Percentiles rank a stretch among this genome's conserved stretches.
phyloP scores from a whole-genome alignment of 176 grass and related monocot species.

The Pharus latifolius region DNA sequence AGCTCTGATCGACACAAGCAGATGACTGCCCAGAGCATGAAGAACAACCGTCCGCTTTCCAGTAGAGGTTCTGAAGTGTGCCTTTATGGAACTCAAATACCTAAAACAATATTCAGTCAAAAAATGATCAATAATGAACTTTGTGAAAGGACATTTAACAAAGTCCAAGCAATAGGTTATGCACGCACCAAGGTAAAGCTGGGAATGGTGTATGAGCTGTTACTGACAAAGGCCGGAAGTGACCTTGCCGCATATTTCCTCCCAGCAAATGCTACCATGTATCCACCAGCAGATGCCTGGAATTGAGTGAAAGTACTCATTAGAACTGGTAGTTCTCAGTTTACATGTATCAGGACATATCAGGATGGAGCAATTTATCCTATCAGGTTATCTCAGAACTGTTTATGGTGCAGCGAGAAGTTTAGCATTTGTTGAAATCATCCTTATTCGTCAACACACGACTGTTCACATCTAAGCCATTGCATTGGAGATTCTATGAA shows the following conservation, averaged over 20 bases:
- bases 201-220: conserved; percentile 44
- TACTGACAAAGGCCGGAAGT: conserved; percentile 41
- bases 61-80: conserved; percentile 70
- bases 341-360: neutral
- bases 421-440: neutral
- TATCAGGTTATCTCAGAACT: neutral
- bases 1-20: conserved; percentile 47
- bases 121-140: neutral
- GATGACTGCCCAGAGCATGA: conserved; percentile 34
- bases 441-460: neutral
- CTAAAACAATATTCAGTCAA: conserved; percentile 8
- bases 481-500: neutral
- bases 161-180: neutral
- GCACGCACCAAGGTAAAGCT: conserved; percentile 73
- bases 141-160: neutral
- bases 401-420: neutral
- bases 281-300: conserved; percentile 42
- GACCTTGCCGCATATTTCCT: conserved; percentile 79
- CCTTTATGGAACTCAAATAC: conserved; percentile 90
- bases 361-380: neutral
- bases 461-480: neutral
- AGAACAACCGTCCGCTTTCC: conserved; percentile 57
- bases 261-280: conserved; percentile 85
- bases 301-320: neutral
- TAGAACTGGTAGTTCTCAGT: neutral